These are phyloP conservation scores for Monosporascus sp. DNA, from an alignment of 2,329 filamentous ascomycete genomes.

Conservation along the genomic window DNA sequence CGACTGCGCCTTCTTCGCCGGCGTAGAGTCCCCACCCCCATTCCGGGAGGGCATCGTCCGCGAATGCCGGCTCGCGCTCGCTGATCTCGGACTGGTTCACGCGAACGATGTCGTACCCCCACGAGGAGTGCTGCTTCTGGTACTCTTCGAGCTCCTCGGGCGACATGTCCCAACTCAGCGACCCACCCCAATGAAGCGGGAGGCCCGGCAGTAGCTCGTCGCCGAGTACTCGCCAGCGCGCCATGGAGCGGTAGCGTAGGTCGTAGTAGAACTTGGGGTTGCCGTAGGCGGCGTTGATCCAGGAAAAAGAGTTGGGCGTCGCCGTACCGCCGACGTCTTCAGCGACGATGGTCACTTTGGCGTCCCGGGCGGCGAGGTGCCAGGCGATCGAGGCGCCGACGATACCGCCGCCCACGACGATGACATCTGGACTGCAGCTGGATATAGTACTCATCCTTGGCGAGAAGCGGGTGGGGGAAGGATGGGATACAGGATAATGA, in stretches of 20 bases:
- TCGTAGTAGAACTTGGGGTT: conserved; percentile 24
- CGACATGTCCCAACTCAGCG: conserved; percentile 17
- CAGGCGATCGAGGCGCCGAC: conserved; percentile 26
- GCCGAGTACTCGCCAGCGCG: conserved; percentile 18
- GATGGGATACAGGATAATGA: no score
- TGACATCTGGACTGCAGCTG: conserved; percentile 9
- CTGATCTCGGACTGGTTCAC: conserved; percentile 13
- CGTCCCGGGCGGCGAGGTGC: conserved; percentile 18
- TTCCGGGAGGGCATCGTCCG: conserved; percentile 12
- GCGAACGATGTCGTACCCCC: conserved; percentile 23
- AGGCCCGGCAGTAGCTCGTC: conserved; percentile 17
- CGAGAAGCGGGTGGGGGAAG: no score
- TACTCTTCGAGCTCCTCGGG: conserved; percentile 18
- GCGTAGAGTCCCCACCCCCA: conserved; percentile 16
- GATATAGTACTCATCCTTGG: background rate
- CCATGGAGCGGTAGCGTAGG: conserved; percentile 23
- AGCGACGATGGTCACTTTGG: conserved; percentile 23
- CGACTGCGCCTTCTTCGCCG: conserved; percentile 23
- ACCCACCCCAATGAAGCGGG: conserved; percentile 18
- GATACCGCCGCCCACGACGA: conserved; percentile 22
- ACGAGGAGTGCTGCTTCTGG: conserved; percentile 14
- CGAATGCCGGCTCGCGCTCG: conserved; percentile 17
- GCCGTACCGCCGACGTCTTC: conserved; percentile 22
- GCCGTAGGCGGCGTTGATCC: conserved; percentile 24
- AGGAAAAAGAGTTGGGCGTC: conserved; percentile 27